Evolutionary conservation across 139 green algal genomes (phyloP).

Genomic region (Chlorella sp.): DNA sequence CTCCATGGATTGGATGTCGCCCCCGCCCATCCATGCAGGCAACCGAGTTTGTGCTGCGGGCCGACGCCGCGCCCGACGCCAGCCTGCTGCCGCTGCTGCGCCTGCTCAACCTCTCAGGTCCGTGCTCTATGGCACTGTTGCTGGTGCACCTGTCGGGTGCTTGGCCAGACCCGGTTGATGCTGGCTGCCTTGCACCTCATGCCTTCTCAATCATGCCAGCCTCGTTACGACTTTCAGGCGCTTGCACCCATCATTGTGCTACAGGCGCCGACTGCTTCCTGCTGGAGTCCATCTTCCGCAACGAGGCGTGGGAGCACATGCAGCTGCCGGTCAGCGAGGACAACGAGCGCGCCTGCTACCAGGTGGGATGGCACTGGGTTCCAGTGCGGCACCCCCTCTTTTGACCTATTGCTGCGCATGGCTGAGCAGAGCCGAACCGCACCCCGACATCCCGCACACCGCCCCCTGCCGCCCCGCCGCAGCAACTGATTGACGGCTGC

Average conservation of each 20-base stretch:
- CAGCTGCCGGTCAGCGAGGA: slow-evolving; percentile 76
- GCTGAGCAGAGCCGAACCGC: too few relatives aligned
- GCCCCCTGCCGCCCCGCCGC: not conserved
- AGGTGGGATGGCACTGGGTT: slow-evolving; percentile 33
- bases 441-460: too few relatives aligned
- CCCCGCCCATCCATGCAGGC: not conserved
- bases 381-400: too few relatives aligned
- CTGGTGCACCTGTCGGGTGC: not conserved
- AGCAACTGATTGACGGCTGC: slow-evolving; percentile 67
- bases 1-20: too few relatives aligned
- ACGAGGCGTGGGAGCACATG: slow-evolving; percentile 83
- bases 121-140: not conserved
- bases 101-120: slow-evolving; percentile 76
- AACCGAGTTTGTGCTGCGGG: slow-evolving; percentile 61
- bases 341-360: slow-evolving; percentile 88
- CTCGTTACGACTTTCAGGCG: too few relatives aligned
- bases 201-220: too few relatives aligned
- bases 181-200: too few relatives aligned
- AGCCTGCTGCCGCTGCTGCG: slow-evolving; percentile 87
- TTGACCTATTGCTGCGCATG: too few relatives aligned
- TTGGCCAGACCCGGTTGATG: too few relatives aligned
- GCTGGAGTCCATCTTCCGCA: slow-evolving; percentile 90
- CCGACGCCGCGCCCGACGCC: slow-evolving; percentile 41
- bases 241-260: too few relatives aligned
- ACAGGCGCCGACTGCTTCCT: slow-evolving; percentile 88